These are phyloP conservation scores for Postia placenta DNA, from an alignment of 768 basidiomycete genomes.

Conservation along the genomic window DNA sequence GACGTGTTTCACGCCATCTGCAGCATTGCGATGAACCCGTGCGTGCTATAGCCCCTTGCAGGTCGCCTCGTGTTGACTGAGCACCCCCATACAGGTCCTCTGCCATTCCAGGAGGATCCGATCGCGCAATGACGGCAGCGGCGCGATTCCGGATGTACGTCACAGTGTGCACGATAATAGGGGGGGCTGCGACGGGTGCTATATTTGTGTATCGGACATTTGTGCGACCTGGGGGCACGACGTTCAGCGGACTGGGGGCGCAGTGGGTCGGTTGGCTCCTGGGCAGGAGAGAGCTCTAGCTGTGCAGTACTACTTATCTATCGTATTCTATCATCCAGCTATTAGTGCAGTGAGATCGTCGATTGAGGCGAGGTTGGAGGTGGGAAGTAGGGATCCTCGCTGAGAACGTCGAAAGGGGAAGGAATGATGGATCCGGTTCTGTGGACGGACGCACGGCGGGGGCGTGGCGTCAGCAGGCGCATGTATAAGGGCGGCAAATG, in stretches of 20 bases:
- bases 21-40: constrained; percentile 84
- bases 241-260: constrained; percentile 46
- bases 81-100: constrained; percentile 18
- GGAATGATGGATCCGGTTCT: constrained; percentile 3
- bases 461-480: constrained; percentile 21
- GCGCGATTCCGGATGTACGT: constrained; percentile 68
- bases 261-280: constrained; percentile 66
- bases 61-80: constrained; percentile 7
- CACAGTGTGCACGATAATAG: constrained; percentile 64
- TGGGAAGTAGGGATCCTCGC: neutral
- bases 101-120: constrained; percentile 65
- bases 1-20: constrained; percentile 87
- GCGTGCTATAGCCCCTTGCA: constrained; percentile 3
- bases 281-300: constrained; percentile 44
- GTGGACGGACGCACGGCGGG: constrained; percentile 16
- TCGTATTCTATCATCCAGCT: neutral
- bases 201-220: constrained; percentile 67
- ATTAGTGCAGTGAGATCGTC: too few species aligned
- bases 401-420: neutral
- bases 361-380: too few species aligned
- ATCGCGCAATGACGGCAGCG: constrained; percentile 67
- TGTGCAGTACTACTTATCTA: neutral
- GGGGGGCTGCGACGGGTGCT: constrained; percentile 67
- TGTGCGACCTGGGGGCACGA: constrained; percentile 54
- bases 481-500: constrained; percentile 4